Evolutionary conservation across 257 asterid genomes (phyloP).

Genomic region (Solanum rostratum): DNA sequence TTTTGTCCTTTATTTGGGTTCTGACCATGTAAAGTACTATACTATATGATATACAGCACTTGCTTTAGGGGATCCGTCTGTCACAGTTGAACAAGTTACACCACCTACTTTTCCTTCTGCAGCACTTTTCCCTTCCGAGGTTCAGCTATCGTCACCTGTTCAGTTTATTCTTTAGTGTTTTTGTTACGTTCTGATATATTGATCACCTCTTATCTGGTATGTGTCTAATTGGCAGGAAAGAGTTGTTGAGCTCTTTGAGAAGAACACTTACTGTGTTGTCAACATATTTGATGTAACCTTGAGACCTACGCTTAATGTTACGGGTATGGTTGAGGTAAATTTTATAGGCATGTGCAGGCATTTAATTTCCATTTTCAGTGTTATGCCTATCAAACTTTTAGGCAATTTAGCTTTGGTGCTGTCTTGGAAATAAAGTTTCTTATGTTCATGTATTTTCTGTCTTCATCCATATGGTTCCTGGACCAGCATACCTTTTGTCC

Average conservation of each 20-base stretch:
- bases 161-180: background rate
- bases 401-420: background rate
- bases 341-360: background rate
- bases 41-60: slow-evolving; percentile 37
- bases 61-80: slow-evolving; percentile 83
- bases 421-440: background rate
- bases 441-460: background rate
- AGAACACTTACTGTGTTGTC: slow-evolving; percentile 87
- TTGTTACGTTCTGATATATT: background rate
- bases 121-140: slow-evolving; percentile 82
- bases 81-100: slow-evolving; percentile 81
- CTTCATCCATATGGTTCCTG: background rate
- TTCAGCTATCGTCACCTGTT: slow-evolving; percentile 7
- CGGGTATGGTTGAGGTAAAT: slow-evolving; percentile 86
- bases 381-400: background rate
- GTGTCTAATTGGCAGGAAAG: slow-evolving; percentile 74
- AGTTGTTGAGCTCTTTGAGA: slow-evolving; percentile 75
- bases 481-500: background rate
- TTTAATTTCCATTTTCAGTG: background rate
- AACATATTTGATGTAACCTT: slow-evolving; percentile 92
- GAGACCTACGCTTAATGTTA: slow-evolving; percentile 73
- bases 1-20: background rate
- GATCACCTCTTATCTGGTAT: slow-evolving; percentile 36
- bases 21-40: background rate
- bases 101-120: slow-evolving; percentile 58